A percentile compares a stretch with the other conserved stretches of the same genome.
Evolutionary conservation across 495 filamentous ascomycete species (phyloP).

Genomic region (Trichoderma virens): DNA sequence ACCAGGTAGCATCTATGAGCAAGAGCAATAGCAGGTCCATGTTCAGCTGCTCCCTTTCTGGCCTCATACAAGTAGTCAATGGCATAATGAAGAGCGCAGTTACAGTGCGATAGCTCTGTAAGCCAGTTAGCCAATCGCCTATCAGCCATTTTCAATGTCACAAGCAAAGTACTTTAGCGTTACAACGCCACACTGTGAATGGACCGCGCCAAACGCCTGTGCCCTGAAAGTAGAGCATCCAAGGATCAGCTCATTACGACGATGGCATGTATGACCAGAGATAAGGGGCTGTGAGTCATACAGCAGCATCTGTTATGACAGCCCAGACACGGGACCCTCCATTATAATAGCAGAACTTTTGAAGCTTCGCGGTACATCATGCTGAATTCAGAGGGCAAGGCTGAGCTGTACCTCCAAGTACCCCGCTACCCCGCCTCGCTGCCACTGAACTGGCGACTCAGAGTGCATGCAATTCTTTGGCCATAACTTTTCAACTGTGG

Average conservation of each 20-base stretch:
- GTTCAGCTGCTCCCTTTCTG: too few species aligned
- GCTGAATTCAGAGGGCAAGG: background rate
- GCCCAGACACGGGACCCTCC: too few species aligned
- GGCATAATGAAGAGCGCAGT: too few species aligned
- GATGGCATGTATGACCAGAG: background rate
- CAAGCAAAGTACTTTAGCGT: background rate
- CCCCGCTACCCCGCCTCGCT: constrained; percentile 9
- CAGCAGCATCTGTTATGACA: too few species aligned
- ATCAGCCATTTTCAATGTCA: background rate
- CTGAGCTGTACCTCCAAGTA: constrained; percentile 2
- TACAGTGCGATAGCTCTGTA: too few species aligned
- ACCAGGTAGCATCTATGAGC: too few species aligned
- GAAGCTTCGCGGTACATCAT: background rate
- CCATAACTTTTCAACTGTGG: constrained; percentile 13
- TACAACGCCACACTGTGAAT: background rate
- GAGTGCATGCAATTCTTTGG: background rate
- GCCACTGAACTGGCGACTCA: background rate
- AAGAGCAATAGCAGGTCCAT: too few species aligned
- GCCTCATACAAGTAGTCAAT: too few species aligned
- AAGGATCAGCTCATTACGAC: background rate
- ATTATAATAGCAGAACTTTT: background rate
- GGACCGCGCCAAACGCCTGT: too few species aligned
- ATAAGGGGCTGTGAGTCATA: background rate
- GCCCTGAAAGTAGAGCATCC: too few species aligned
- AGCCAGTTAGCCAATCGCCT: background rate